Base-by-base conservation (phyloP, 495 filamentous ascomycete genomes). In the Penicillium macrosclerotiorum region DNA sequence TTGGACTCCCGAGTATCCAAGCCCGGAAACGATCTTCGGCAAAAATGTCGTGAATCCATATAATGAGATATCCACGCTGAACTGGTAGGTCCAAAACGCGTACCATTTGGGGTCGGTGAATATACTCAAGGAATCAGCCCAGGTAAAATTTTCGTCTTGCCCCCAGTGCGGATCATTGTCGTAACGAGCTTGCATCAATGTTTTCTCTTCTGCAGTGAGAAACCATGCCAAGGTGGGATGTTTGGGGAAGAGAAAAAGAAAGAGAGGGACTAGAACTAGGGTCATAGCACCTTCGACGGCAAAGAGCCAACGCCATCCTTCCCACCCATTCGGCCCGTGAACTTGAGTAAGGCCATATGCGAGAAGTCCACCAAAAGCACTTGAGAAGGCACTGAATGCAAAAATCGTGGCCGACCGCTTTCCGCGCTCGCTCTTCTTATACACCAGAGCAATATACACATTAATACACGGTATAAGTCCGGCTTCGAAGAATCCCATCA, bases 91-190 rank as follows among this genome's bases (percentile, higher is more conserved):
- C 42, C 46, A 54, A 26, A 49, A 49, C 11, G 45, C 45, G 19
- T 20, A 54, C 36, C 37, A 54, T 37, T 54, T 54, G 12, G 45
- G 45, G 27, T 49, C 45, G 33, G 16, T 31, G 17, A 56, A 35
- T 9, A 29, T 34, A 37, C 30, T 40, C 18, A 42, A 36, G 13
- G 37, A 42, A 25, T 42, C 37, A 32, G 37, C 37, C 45, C 45
- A 49, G 22, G 18, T 37, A 26, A 42, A 53, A 23, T 26, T 38
- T 23, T 47, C 43, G 19, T 47, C 27, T n/a, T 37, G 45, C 20
- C 45, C 45, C 45, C 45, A 47, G 23, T 47, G 45, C 3, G 45
- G 45, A 29, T 47, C 45, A 29, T 47, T 47, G 26, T 47, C 45
- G 33, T 47, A 47, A 12, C 45, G 45, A 12, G 45, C 45, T 32